Evolutionary conservation across 2,329 filamentous ascomycete species (phyloP).

Genomic region (Alternaria triticina): DNA sequence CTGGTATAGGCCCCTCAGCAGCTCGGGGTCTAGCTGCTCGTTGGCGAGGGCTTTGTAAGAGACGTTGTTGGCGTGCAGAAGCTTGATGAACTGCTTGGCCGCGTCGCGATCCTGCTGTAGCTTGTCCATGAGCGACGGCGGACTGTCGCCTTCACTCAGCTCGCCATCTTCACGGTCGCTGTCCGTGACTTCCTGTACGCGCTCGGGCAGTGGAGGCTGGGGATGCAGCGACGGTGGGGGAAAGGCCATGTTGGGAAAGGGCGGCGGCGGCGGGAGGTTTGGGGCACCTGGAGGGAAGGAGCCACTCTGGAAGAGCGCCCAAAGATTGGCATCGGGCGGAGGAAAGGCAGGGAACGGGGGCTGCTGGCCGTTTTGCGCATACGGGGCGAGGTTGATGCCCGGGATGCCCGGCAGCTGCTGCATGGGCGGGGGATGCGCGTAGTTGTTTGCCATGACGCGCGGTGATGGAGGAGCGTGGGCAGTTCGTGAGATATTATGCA

Average conservation of each 20-base stretch:
- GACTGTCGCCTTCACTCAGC: constrained; percentile 65
- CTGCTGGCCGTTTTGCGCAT: constrained; percentile 33
- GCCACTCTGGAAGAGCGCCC: constrained; percentile 37
- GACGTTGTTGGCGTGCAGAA: constrained; percentile 65
- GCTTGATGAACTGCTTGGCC: constrained; percentile 45
- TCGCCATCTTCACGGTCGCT: constrained; percentile 75
- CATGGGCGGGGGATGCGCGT: constrained; percentile 27
- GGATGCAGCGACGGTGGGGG: constrained; percentile 32
- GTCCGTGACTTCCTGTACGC: constrained; percentile 42
- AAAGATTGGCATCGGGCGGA: constrained; percentile 40
- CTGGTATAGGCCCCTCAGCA: constrained; percentile 36
- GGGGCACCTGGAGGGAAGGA: constrained; percentile 30
- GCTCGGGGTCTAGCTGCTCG: constrained; percentile 35
- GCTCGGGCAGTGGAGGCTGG: constrained; percentile 24
- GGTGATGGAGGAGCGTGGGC: constrained; percentile 7
- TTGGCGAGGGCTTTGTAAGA: constrained; percentile 70
- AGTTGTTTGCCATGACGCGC: constrained; percentile 39
- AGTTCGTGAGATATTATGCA: not conserved
- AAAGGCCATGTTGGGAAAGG: constrained; percentile 16
- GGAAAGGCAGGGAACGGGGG: constrained; percentile 19
- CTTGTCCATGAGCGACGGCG: constrained; percentile 9
- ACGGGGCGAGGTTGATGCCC: constrained; percentile 32
- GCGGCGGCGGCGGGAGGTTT: constrained; percentile 24
- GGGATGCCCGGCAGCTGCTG: constrained; percentile 29
- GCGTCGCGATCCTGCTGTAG: constrained; percentile 37